A percentile compares a stretch with the other conserved stretches of the same genome.
These are phyloP conservation scores for Melastoma malabathricum DNA, from an alignment of 345 rosid species.

Conservation along the genomic window DNA sequence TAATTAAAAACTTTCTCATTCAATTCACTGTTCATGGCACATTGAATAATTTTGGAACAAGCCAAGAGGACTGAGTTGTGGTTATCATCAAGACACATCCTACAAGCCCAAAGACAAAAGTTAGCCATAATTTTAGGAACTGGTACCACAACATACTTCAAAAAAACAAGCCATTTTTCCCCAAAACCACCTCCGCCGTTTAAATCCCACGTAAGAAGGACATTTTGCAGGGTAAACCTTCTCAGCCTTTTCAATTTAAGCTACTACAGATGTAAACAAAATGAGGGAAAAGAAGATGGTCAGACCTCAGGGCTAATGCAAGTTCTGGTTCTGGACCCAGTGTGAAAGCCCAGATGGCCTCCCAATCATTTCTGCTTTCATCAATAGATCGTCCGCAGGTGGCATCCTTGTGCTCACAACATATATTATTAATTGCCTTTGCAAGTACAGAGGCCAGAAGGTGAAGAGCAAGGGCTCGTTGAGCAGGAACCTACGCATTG, in stretches of 20 bases:
- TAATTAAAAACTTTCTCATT: conserved; percentile 50
- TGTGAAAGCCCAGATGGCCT: conserved; percentile 86
- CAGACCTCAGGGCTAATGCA: conserved; percentile 65
- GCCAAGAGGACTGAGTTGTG: conserved; percentile 67
- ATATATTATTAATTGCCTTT: conserved; percentile 38
- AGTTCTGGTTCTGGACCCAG: conserved; percentile 97
- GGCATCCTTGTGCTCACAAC: conserved; percentile 31
- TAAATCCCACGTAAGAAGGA: too few species aligned
- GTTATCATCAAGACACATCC: conserved; percentile 89
- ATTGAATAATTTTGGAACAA: conserved; percentile 53
- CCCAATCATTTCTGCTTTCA: conserved; percentile 51
- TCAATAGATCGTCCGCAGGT: conserved; percentile 12
- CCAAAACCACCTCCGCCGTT: too few species aligned
- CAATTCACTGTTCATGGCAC: conserved; percentile 50
- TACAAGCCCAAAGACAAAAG: conserved; percentile 10
- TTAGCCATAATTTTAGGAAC: neutral
- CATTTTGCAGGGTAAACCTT: too few species aligned
- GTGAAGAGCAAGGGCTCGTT: conserved; percentile 63
- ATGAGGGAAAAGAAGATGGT: conserved; percentile 4
- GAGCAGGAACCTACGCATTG: conserved; percentile 62
- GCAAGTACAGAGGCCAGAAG: conserved; percentile 70
- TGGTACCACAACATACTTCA: too few species aligned
- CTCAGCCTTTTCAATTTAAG: too few species aligned
- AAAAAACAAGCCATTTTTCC: too few species aligned
- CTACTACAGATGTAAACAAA: neutral